A percentile compares a stretch with the other conserved stretches of the same genome.
phyloP scores from a whole-genome alignment of 2,329 filamentous ascomycete genomes.

The Bipolaris victoriae region DNA sequence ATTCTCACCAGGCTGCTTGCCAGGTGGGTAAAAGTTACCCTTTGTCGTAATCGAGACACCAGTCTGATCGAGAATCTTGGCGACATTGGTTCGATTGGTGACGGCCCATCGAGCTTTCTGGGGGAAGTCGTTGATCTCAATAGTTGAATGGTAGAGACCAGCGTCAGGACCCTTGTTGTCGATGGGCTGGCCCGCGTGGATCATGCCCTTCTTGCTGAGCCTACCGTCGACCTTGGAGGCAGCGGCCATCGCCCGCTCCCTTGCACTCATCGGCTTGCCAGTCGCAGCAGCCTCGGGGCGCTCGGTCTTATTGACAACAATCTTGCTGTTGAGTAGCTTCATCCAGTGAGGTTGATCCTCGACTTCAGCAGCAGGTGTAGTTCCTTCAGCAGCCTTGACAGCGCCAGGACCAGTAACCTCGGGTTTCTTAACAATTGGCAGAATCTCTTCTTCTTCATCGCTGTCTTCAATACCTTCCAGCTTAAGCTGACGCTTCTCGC shows the following conservation, averaged over 20 bases:
- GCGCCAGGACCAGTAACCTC: constrained; percentile 41
- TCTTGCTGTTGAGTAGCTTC: constrained; percentile 66
- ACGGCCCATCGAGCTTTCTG: constrained; percentile 99
- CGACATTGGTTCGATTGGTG: constrained; percentile 97
- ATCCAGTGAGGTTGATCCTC: constrained; percentile 39
- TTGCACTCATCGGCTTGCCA: constrained; percentile 63
- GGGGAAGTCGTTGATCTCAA: constrained; percentile 99
- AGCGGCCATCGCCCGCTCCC: constrained; percentile 88
- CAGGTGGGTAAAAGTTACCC: constrained; percentile 83
- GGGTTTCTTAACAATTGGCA: constrained; percentile 66
- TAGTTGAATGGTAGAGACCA: constrained; percentile 92
- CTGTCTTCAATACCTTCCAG: constrained; percentile 88
- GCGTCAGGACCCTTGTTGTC: constrained; percentile 99
- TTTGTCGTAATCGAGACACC: constrained; percentile 98
- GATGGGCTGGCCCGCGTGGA: constrained; percentile 90
- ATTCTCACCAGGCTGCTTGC: constrained; percentile 75
- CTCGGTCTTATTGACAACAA: constrained; percentile 75
- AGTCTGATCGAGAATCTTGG: constrained; percentile 94
- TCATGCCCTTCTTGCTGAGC: constrained; percentile 84
- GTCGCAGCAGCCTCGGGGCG: constrained; percentile 52
- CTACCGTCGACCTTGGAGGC: constrained; percentile 90
- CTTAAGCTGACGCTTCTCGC: constrained; percentile 78
- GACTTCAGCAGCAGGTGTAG: constrained; percentile 20
- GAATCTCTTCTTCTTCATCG: constrained; percentile 74
- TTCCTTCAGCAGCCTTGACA: constrained; percentile 37